phyloP scores from a whole-genome alignment of 2,329 filamentous ascomycete genomes.

The Ophidiomyces ophidiicola region DNA sequence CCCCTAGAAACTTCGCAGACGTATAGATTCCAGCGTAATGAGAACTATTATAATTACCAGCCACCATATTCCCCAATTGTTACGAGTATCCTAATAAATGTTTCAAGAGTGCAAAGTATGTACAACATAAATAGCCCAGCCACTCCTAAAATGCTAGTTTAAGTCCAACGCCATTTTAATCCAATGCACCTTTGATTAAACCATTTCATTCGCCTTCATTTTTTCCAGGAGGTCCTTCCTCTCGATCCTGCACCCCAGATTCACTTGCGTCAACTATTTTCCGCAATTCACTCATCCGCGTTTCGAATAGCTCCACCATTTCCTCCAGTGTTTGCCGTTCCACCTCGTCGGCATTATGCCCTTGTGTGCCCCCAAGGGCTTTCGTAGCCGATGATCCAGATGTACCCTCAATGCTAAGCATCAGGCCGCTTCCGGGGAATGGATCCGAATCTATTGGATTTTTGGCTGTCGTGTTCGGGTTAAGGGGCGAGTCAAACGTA shows the following conservation, averaged over 20 bases:
- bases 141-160: no score
- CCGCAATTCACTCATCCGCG: conserved; percentile 33
- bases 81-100: no score
- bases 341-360: conserved; percentile 5
- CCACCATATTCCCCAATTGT: no score
- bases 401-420: conserved; percentile 36
- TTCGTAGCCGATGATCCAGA: conserved; percentile 22
- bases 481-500: conserved; percentile 41
- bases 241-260: neutral
- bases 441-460: conserved; percentile 21
- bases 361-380: conserved; percentile 5
- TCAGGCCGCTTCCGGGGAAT: conserved; percentile 30
- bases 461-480: conserved; percentile 35
- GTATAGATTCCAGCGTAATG: no score
- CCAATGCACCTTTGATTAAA: no score
- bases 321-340: conserved; percentile 28
- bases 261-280: conserved; percentile 30
- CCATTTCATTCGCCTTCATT: no score
- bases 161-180: no score
- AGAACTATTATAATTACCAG: no score
- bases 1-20: no score
- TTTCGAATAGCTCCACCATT: conserved; percentile 38
- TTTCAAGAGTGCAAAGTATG: no score
- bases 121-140: no score
- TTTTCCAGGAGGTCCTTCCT: no score